phyloP scores from a whole-genome alignment of 352 stramenopile genomes.

The Pythium dissotocum region DNA sequence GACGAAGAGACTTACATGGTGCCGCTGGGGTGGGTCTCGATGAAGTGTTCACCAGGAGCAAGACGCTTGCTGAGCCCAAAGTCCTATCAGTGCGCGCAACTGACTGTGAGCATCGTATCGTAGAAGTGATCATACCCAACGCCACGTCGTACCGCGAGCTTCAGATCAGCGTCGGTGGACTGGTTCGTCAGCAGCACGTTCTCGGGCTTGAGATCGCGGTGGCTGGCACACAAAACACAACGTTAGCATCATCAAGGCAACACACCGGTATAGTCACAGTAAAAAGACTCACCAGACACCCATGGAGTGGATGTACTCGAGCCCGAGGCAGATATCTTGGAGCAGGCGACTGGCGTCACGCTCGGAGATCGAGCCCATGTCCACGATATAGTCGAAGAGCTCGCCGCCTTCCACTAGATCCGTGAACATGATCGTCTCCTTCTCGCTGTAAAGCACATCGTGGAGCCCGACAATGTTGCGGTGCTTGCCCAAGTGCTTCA shows the following conservation, averaged over 20 bases:
- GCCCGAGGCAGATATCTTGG: slow-evolving; percentile 52
- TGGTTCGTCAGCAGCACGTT: slow-evolving; percentile 70
- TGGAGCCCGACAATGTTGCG: slow-evolving; percentile 72
- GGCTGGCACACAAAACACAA: slow-evolving; percentile 32
- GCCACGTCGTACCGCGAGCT: slow-evolving; percentile 51
- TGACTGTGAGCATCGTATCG: background rate
- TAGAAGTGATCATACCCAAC: background rate
- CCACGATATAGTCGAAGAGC: slow-evolving; percentile 82
- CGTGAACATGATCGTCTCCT: slow-evolving; percentile 81
- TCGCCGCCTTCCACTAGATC: slow-evolving; percentile 76
- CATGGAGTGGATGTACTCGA: slow-evolving; percentile 71
- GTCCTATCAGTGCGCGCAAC: slow-evolving; percentile 36
- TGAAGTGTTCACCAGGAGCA: slow-evolving; percentile 40
- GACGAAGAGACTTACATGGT: slow-evolving; percentile 48
- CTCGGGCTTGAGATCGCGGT: slow-evolving; percentile 77
- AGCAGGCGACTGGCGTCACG: slow-evolving; percentile 68
- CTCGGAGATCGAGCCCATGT: slow-evolving; percentile 74
- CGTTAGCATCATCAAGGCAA: background rate
- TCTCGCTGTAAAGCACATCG: slow-evolving; percentile 56
- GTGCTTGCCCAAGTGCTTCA: slow-evolving; percentile 59
- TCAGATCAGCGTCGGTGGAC: slow-evolving; percentile 57
- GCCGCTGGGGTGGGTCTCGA: slow-evolving; percentile 61
- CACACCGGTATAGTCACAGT: background rate
- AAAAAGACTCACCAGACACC: slow-evolving; percentile 47
- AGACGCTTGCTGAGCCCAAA: slow-evolving; percentile 65